These are phyloP conservation scores for Epichloe sibirici DNA, from an alignment of 2,329 filamentous ascomycete species.

Conservation along the genomic window DNA sequence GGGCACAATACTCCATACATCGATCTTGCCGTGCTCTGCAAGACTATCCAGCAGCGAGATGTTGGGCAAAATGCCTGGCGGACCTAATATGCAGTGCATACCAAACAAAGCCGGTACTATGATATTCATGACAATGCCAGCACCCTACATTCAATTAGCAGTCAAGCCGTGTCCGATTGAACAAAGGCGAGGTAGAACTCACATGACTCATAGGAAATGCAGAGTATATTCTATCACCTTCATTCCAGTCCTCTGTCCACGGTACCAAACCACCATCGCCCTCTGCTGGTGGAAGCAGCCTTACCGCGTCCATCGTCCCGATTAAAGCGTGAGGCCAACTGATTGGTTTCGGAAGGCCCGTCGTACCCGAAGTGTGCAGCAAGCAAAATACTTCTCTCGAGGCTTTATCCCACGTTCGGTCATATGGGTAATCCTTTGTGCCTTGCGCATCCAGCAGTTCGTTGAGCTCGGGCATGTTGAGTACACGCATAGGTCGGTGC, in stretches of 20 bases:
- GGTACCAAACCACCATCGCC: constrained; percentile 18
- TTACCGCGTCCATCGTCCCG: constrained; percentile 24
- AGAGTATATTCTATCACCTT: constrained; percentile 19
- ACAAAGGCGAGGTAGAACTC: constrained; percentile 5
- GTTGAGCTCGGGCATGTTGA: constrained; percentile 17
- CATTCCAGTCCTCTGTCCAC: constrained; percentile 18
- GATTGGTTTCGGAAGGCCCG: constrained; percentile 30
- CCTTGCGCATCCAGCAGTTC: constrained; percentile 14
- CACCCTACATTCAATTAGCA: constrained; percentile 16
- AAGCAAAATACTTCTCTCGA: constrained; percentile 23
- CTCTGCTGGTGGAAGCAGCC: constrained; percentile 19
- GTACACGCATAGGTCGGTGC: constrained; percentile 15
- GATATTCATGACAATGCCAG: constrained; percentile 30
- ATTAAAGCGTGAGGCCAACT: constrained; percentile 20
- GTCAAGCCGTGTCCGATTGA: not conserved
- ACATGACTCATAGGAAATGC: constrained; percentile 26
- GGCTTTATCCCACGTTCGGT: constrained; percentile 21
- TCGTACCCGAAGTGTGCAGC: constrained; percentile 30
- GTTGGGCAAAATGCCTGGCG: constrained; percentile 22
- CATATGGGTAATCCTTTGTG: constrained; percentile 15
- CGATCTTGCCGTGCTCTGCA: constrained; percentile 20
- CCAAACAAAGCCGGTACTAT: constrained; percentile 23
- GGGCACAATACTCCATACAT: constrained; percentile 27
- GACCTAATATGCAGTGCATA: constrained; percentile 24
- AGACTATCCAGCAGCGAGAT: constrained; percentile 22